phyloP scores from a whole-genome alignment of 2,329 filamentous ascomycete species.

The Leptographium wingfieldii region DNA sequence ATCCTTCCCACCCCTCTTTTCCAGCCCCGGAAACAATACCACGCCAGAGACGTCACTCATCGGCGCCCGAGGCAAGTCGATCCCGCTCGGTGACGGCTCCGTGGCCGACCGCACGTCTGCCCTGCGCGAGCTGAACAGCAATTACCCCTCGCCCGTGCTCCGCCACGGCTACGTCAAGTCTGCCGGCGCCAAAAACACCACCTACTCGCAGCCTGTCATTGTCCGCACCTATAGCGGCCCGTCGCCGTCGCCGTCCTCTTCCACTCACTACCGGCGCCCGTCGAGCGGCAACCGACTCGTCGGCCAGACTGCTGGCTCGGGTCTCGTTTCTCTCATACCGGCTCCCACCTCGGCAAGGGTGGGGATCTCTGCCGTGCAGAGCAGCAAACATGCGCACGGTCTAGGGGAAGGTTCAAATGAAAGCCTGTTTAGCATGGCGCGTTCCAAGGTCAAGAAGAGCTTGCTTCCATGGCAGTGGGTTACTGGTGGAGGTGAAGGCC shows the following conservation, averaged over 20 bases:
- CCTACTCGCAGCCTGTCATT: conserved; percentile 53
- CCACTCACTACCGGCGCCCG: conserved; percentile 15
- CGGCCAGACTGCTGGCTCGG: conserved; percentile 15
- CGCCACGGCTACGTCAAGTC: conserved; percentile 45
- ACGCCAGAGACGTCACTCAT: conserved; percentile 35
- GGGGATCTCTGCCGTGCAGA: background rate
- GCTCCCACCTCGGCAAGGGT: conserved; percentile 10
- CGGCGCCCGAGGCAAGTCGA: conserved; percentile 41
- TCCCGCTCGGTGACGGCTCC: conserved; percentile 43
- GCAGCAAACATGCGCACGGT: conserved; percentile 8
- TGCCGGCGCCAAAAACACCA: conserved; percentile 41
- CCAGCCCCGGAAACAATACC: conserved; percentile 16
- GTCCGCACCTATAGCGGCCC: conserved; percentile 50
- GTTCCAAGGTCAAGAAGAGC: conserved; percentile 28
- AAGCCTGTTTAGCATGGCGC: conserved; percentile 26
- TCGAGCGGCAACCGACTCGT: conserved; percentile 18
- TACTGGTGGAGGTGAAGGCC: conserved; percentile 10
- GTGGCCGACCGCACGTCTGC: conserved; percentile 45
- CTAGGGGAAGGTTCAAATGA: conserved; percentile 1
- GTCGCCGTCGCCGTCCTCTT: conserved; percentile 14
- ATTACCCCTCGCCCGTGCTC: conserved; percentile 33
- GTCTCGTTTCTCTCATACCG: conserved; percentile 18
- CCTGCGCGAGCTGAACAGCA: conserved; percentile 45
- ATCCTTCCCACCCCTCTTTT: background rate
- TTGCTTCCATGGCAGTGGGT: conserved; percentile 19